Conservation (phyloP, 345 rosid species). For the Linum trigynum region DNA sequence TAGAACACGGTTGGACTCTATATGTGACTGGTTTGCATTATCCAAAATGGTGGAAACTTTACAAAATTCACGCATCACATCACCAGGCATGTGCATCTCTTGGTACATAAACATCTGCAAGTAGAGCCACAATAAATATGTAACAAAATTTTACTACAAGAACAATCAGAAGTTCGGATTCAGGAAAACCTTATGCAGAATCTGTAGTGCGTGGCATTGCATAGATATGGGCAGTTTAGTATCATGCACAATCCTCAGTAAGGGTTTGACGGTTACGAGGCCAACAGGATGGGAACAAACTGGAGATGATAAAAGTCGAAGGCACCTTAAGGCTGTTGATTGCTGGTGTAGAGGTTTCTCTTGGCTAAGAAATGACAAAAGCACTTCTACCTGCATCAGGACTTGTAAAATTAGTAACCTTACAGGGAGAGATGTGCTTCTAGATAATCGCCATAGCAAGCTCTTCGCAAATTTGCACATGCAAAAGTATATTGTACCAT, state of each 20-base stretch:
- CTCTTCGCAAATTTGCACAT: not conserved
- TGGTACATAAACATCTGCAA: constrained; percentile 50
- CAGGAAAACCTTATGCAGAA: constrained; percentile 48
- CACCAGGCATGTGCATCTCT: constrained; percentile 16
- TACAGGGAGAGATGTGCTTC: not conserved
- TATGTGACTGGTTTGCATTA: constrained; percentile 36
- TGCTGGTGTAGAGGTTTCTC: constrained; percentile 34
- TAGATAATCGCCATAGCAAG: not conserved
- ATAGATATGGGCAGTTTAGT: constrained; percentile 36
- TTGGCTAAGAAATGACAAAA: constrained; percentile 36
- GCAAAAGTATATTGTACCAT: not conserved
- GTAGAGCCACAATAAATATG: constrained; percentile 14
- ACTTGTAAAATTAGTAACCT: not conserved
- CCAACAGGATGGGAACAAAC: constrained; percentile 29
- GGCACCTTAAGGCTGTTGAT: constrained; percentile 57
- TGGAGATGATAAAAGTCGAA: constrained; percentile 40
- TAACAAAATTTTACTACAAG: constrained; percentile 3
- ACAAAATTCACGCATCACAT: constrained; percentile 33
- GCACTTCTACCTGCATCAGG: constrained; percentile 51
- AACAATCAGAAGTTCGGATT: constrained; percentile 13
- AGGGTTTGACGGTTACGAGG: constrained; percentile 19
- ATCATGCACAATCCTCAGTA: constrained; percentile 34
- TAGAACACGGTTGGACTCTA: constrained; percentile 30
- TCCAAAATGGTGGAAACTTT: constrained; percentile 36
- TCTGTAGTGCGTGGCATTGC: constrained; percentile 52